Evolutionary conservation across 805 yeast genomes (phyloP).

Genomic region (Brettanomyces anomalus): DNA sequence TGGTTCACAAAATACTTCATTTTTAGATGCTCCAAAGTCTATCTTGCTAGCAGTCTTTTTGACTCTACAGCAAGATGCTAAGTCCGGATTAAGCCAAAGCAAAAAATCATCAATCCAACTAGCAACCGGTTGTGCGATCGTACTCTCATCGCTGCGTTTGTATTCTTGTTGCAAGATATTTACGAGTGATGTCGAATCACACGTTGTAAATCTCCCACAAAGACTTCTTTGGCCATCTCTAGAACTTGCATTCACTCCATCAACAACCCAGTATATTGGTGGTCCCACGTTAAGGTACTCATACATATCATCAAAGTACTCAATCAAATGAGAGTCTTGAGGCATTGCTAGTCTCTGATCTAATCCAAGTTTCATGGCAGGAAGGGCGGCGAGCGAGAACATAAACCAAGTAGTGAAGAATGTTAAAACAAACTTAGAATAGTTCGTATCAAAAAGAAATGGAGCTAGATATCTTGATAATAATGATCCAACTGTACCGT

Average conservation of each 20-base stretch:
- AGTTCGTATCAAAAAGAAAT: conserved; percentile 38
- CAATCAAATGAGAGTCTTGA: conserved; percentile 66
- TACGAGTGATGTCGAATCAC: conserved; percentile 68
- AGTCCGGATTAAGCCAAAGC: conserved; percentile 76
- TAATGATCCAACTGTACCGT: conserved; percentile 13
- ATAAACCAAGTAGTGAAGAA: conserved; percentile 58
- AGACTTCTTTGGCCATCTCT: conserved; percentile 58
- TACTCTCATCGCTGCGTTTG: conserved; percentile 52
- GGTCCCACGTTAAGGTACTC: conserved; percentile 79
- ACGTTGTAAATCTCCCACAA: conserved; percentile 83
- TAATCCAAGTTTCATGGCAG: conserved; percentile 65
- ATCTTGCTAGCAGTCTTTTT: conserved; percentile 29
- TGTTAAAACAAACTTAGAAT: conserved; percentile 38
- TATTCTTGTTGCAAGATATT: conserved; percentile 82
- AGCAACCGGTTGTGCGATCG: conserved; percentile 74
- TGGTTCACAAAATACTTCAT: conserved; percentile 57
- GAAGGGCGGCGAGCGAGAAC: conserved; percentile 58
- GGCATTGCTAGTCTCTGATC: conserved; percentile 91
- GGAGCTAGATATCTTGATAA: conserved; percentile 50
- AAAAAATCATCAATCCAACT: conserved; percentile 92
- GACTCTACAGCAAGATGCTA: conserved; percentile 78
- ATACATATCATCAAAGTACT: conserved; percentile 72
- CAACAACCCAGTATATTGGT: conserved; percentile 81
- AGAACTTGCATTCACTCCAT: conserved; percentile 52
- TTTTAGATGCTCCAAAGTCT: conserved; percentile 10